phyloP scores from a whole-genome alignment of 345 rosid genomes.

The Brassica carinata region DNA sequence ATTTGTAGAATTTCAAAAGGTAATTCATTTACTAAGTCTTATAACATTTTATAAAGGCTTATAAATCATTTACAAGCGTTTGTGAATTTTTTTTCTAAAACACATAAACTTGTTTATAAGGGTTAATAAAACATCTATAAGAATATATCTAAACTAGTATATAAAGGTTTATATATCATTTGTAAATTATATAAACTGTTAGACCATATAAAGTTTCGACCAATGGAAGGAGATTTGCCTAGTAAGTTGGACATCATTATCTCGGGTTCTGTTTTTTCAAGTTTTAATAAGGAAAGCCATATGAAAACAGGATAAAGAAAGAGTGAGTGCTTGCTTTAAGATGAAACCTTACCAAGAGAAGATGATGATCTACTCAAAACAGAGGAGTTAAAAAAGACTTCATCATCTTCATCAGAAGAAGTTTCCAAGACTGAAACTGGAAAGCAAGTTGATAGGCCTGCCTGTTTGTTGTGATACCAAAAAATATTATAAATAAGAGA shows the following conservation, averaged over 20 bases:
- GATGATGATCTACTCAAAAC: slow-evolving; percentile 32
- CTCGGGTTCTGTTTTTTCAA: slow-evolving; percentile 42
- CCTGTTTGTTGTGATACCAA: slow-evolving; percentile 37
- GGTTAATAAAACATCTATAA: too few relatives aligned
- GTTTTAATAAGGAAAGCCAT: background rate
- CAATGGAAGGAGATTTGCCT: slow-evolving; percentile 46
- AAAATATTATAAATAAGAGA: background rate
- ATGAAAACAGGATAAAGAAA: background rate
- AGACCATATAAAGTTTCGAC: slow-evolving; percentile 6
- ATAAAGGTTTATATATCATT: too few relatives aligned
- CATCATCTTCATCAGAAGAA: slow-evolving; percentile 60
- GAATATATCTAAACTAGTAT: too few relatives aligned
- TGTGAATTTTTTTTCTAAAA: too few relatives aligned
- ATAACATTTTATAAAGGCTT: too few relatives aligned
- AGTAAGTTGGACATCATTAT: slow-evolving; percentile 47
- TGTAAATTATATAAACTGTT: too few relatives aligned
- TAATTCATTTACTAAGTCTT: too few relatives aligned
- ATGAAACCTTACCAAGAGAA: slow-evolving; percentile 42
- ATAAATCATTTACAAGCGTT: too few relatives aligned
- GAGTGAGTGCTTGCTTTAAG: background rate
- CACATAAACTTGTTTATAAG: too few relatives aligned
- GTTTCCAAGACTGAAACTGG: slow-evolving; percentile 63
- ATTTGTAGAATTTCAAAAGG: too few relatives aligned
- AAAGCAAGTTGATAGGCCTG: slow-evolving; percentile 41
- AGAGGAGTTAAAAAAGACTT: slow-evolving; percentile 43